These are phyloP conservation scores for Pilasporangium apinafurcum DNA, from an alignment of 352 stramenopile genomes.

Conservation along the genomic window DNA sequence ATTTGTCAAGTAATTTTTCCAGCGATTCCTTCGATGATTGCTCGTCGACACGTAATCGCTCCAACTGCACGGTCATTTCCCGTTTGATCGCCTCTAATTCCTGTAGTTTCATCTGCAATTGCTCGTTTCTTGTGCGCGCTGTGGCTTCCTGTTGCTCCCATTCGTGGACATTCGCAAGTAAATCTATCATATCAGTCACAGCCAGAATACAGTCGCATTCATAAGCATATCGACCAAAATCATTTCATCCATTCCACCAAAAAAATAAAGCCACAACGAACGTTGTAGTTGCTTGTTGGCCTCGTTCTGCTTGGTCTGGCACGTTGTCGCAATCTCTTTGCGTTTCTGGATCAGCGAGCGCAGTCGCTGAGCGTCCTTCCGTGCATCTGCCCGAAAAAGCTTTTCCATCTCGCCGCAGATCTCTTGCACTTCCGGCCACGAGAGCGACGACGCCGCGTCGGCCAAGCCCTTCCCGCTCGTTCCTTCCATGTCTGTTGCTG, in stretches of 20 bases:
- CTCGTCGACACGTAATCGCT: constrained; percentile 61
- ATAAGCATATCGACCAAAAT: not conserved
- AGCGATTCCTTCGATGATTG: constrained; percentile 65
- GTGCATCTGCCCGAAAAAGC: constrained; percentile 53
- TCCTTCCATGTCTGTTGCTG: too few relatives aligned
- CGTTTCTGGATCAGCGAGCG: constrained; percentile 48
- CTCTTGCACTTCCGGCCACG: constrained; percentile 58
- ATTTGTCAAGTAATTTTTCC: constrained; percentile 54
- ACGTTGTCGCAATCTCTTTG: constrained; percentile 44
- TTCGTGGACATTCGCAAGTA: constrained; percentile 52
- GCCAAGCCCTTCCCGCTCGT: constrained; percentile 8
- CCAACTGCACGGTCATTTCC: constrained; percentile 57
- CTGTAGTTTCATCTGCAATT: constrained; percentile 44
- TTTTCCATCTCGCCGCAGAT: constrained; percentile 63
- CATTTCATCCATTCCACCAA: not conserved
- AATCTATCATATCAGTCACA: constrained; percentile 14
- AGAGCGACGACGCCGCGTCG: constrained; percentile 18
- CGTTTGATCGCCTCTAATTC: constrained; percentile 63
- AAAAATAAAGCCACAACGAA: constrained; percentile 11
- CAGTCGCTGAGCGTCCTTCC: constrained; percentile 48
- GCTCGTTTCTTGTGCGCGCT: constrained; percentile 38
- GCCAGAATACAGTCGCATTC: not conserved
- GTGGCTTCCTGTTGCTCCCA: constrained; percentile 51
- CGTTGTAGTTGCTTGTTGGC: constrained; percentile 52
- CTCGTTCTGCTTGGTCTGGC: constrained; percentile 32